A percentile compares a stretch with the other conserved stretches of the same genome.
These are phyloP conservation scores for Triglochin maritima DNA, from an alignment of 106 monocot genomes.

Conservation along the genomic window DNA sequence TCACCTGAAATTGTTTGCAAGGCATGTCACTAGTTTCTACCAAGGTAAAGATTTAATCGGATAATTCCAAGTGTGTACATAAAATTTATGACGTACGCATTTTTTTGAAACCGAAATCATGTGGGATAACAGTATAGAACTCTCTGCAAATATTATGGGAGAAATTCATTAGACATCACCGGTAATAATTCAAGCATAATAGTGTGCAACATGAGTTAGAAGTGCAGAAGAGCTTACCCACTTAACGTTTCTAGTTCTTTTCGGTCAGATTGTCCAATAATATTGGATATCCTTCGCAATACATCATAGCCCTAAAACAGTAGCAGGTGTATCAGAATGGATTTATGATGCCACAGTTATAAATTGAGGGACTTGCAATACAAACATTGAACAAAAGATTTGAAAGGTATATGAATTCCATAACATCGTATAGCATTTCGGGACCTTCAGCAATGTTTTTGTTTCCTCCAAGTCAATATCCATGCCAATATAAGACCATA, in stretches of 20 bases:
- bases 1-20: conserved; percentile 35
- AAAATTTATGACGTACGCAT: conserved; percentile 44
- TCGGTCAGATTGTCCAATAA: conserved; percentile 40
- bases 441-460: no score
- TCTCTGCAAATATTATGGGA: conserved; percentile 39
- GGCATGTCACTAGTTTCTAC: no score
- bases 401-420: no score
- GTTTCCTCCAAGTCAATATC: no score
- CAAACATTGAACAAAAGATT: no score
- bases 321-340: neutral
- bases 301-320: conserved; percentile 75
- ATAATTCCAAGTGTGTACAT: no score
- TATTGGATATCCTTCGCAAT: conserved; percentile 64
- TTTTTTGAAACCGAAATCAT: conserved; percentile 89
- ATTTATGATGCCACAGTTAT: neutral
- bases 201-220: neutral
- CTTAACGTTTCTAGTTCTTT: conserved; percentile 73
- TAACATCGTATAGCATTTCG: no score
- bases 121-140: conserved; percentile 93
- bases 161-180: no score
- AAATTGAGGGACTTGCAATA: neutral
- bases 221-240: conserved; percentile 39
- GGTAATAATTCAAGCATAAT: no score
- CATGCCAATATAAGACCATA: no score
- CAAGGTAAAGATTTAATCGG: no score